Percentiles rank a stretch among this genome's conserved stretches.
Conservation (phyloP, 2,329 filamentous ascomycete genomes). For the Alternaria gaisen region DNA sequence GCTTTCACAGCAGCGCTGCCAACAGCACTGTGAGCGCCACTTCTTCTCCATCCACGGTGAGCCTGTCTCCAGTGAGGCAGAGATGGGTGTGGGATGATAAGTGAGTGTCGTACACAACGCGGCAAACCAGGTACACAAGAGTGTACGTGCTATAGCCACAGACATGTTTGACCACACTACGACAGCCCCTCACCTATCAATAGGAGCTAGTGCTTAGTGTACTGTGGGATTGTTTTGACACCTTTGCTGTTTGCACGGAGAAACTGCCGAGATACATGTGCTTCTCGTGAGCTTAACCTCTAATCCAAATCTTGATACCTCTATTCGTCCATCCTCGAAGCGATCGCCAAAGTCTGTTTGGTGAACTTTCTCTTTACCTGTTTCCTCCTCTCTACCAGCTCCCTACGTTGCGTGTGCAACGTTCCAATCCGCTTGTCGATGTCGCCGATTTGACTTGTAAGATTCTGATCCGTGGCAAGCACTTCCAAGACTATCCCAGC, state of each 20-base stretch:
- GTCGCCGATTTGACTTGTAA: conserved; percentile 4
- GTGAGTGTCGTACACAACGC: neutral
- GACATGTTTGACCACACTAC: neutral
- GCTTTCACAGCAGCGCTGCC: neutral
- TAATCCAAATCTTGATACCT: neutral
- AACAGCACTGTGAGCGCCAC: neutral
- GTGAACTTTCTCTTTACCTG: conserved; percentile 9
- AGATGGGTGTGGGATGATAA: neutral
- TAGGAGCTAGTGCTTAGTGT: neutral
- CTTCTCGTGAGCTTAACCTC: neutral
- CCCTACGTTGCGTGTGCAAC: neutral
- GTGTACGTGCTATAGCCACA: neutral
- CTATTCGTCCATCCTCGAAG: neutral
- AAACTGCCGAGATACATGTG: neutral
- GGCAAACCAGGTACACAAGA: neutral
- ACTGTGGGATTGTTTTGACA: neutral
- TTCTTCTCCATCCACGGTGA: neutral
- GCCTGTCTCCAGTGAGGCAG: neutral
- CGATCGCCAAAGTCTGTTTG: conserved; percentile 1
- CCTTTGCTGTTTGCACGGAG: neutral
- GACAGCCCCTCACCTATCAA: neutral
- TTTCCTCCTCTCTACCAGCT: neutral
- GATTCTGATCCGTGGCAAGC: neutral
- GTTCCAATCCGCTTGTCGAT: conserved; percentile 3
- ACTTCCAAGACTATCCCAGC: neutral